Conservation (phyloP, 2,329 filamentous ascomycete genomes). For the Acephala macrosclerotiorum region DNA sequence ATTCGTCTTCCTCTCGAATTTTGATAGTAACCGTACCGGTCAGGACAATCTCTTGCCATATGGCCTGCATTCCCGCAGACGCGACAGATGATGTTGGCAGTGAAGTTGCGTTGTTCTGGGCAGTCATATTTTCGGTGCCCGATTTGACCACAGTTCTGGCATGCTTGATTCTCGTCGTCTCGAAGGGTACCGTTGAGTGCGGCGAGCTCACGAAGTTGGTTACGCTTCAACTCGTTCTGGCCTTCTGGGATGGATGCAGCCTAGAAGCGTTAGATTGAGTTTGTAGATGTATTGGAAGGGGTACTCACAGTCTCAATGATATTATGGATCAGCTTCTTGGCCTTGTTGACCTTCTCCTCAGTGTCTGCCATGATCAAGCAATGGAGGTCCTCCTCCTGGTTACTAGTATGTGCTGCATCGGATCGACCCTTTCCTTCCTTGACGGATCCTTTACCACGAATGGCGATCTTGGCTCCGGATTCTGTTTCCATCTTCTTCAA, state of each 20-base stretch:
- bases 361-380: constrained; percentile 99
- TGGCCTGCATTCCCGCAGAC: constrained; percentile 98
- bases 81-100: constrained; percentile 98
- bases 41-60: constrained; percentile 97
- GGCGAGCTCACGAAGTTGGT: constrained; percentile 96
- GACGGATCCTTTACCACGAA: constrained; percentile 98
- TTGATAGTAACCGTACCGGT: constrained; percentile 58
- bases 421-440: constrained; percentile 99
- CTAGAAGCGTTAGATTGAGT: constrained; percentile 56
- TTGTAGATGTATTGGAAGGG: background rate
- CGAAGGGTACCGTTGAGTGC: constrained; percentile 98
- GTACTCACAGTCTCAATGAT: constrained; percentile 93
- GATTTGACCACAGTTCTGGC: constrained; percentile 99
- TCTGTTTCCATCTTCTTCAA: constrained; percentile 99
- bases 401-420: constrained; percentile 98
- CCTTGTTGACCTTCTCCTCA: constrained; percentile 99
- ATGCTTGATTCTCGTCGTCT: constrained; percentile 99
- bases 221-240: constrained; percentile 98
- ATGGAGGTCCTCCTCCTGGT: constrained; percentile 99
- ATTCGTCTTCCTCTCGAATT: constrained; percentile 3
- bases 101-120: constrained; percentile 96
- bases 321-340: constrained; percentile 97
- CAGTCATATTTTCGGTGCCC: constrained; percentile 99
- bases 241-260: constrained; percentile 98
- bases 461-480: constrained; percentile 97